Evolutionary conservation across 2,329 filamentous ascomycete species (phyloP), one percentile per base, ranked within the genome.

Genomic region (Alternaria alternata): DNA sequence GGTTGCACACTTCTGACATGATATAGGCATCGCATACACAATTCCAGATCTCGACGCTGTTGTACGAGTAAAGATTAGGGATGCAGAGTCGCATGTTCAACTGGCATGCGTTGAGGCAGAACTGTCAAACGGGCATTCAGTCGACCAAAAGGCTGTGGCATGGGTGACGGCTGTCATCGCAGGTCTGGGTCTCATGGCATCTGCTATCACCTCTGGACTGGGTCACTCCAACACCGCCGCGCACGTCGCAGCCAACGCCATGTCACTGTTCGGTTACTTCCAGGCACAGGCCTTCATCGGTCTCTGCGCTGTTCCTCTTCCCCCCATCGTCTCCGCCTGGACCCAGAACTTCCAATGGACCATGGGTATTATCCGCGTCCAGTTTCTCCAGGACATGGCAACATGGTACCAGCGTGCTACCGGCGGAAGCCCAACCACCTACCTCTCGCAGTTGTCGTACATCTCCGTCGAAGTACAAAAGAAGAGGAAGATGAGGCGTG

Each of bases 271-370:
- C 76, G 88, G 91, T 62, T 97, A 95, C 80, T 97, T 97, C 85
- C 94, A 98, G 80, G 89, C 92, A 5, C 94, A 97, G 80, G 94
- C 94, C 26, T 93, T 97, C 79, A 85, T 97, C 71, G 94, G 94
- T 65, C 89, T 97, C 79, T 92, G 90, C 54, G 87, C 90, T 20
- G 90, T 97, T 14, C 84, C 85, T 46, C 86, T 97, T 54, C 94
- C 94, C 9, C 94, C 94, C 0, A 91, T 97, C 62, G 94, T 96
- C 54, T 86, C 91, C 72, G 87, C 94, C 0, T 98, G 94, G 94
- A 97, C 94, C 2, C 94, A 97, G 81, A 94, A 97, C 81, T 97
- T 98, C 82, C 91, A 96, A 76, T 98, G 94, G 94, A 96, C 91
- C 74, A 95, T 98, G 92, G 94, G 94, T 70, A 93, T 98, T 71